Base-by-base conservation (phyloP, 2,329 filamentous ascomycete genomes). In the Byssothecium circinans region DNA sequence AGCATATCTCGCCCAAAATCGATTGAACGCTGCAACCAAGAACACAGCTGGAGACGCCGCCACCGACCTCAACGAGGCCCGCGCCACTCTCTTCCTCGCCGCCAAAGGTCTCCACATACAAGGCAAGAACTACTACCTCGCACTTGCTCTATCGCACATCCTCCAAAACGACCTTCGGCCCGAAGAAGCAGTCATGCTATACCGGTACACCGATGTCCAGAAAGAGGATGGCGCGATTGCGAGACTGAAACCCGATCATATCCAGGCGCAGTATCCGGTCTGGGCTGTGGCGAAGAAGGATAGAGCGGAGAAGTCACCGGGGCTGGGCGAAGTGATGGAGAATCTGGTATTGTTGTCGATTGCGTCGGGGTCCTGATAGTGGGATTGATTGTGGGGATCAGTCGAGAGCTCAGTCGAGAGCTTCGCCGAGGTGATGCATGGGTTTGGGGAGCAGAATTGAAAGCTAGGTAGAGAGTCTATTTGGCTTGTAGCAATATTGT, bases 61-160 rank as follows among this genome's bases (percentile, higher is more conserved):
- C 19, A 15, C 27, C 32, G 14, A 25, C 11, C 11, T 33, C 18
- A 32, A 47, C 2, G 18, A 32, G 6, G 15, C 20, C 2, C 45
- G 45, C 8, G 23, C 32, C 3, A 43, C 32, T 4, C 39, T 47
- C 3, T 29, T 47, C 22, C 39, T 47, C 3, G 38, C 45, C 19
- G 38, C 41, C 25, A 43, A 47, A 39, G 45, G 45, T 8, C 27
- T 47, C 2, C 33, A 32, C 19, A 14, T 22, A 22, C 45, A 47
- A 42, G 40, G 45, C 23, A 15, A 19, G 15, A 47, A 37, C 18
- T 43, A 47, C 45, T 37, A 47, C 32, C 25, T 47, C 12, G 30
- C 32, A 15, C 34, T 35, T 15, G 38, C 32, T 2, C 3, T 47
- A 12, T 43, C 35, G 10, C 34, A 37, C 11, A 32, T 43, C 8